Conservation (phyloP, 345 rosid species). For the Salix viminalis region DNA sequence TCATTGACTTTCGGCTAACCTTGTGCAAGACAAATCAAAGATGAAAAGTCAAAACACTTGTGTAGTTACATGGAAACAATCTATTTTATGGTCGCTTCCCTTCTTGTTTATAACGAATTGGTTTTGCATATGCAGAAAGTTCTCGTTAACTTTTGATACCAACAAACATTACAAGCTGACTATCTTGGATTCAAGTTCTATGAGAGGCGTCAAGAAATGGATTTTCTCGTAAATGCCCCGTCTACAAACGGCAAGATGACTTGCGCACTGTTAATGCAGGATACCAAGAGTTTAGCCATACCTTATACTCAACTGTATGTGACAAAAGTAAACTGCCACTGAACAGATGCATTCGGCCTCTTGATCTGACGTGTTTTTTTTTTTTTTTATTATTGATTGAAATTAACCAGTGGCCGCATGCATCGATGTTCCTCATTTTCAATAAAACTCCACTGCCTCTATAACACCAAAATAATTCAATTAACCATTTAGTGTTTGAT, state of each 20-base stretch:
- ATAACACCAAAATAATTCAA: too few relatives aligned
- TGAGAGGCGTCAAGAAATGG: background rate
- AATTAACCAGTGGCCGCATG: background rate
- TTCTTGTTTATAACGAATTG: constrained; percentile 1
- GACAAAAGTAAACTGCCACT: background rate
- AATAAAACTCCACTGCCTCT: background rate
- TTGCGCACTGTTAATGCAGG: background rate
- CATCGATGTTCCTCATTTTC: background rate
- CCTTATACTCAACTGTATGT: background rate
- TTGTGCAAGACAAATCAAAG: background rate
- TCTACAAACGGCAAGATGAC: background rate
- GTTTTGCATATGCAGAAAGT: background rate
- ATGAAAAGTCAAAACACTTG: background rate
- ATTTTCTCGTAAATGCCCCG: too few relatives aligned
- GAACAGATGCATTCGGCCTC: constrained; percentile 6
- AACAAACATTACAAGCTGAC: too few relatives aligned
- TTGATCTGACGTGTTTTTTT: too few relatives aligned
- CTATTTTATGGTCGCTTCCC: background rate
- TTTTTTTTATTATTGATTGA: too few relatives aligned
- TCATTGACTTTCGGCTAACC: background rate
- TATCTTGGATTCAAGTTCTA: too few relatives aligned
- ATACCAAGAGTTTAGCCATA: background rate
- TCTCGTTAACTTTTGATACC: too few relatives aligned
- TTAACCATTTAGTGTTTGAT: too few relatives aligned
- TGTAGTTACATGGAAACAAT: background rate